phyloP scores from a whole-genome alignment of 2,329 filamentous ascomycete genomes.

The Sporothrix dimorphospora region DNA sequence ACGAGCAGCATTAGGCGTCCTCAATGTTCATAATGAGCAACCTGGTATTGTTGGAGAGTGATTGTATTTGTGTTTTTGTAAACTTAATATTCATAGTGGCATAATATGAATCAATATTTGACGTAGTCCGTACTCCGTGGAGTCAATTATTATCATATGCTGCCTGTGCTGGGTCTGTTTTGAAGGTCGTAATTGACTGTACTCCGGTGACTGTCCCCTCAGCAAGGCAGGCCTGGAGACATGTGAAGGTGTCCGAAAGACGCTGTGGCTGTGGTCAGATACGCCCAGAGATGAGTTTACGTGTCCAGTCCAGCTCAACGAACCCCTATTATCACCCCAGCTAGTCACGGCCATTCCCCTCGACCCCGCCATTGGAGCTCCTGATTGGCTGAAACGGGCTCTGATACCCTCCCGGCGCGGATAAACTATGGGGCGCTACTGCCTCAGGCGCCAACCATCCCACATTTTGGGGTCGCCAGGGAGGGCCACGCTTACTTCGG shows the following conservation, averaged over 20 bases:
- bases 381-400: slow-evolving; percentile 20
- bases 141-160: too few species aligned
- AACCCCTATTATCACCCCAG: slow-evolving; percentile 26
- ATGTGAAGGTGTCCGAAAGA: not conserved
- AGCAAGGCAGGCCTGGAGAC: not conserved
- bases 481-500: slow-evolving; percentile 30
- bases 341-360: not conserved
- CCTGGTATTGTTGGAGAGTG: too few species aligned
- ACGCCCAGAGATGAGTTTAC: slow-evolving; percentile 12
- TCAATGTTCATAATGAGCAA: too few species aligned
- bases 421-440: slow-evolving; percentile 30
- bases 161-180: not conserved
- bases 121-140: too few species aligned
- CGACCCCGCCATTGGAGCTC: slow-evolving; percentile 25
- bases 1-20: not conserved
- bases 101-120: too few species aligned
- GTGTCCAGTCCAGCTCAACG: slow-evolving; percentile 22
- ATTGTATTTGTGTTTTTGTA: too few species aligned
- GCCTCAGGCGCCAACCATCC: slow-evolving; percentile 32
- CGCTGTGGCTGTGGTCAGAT: not conserved
- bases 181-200: not conserved
- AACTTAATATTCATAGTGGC: too few species aligned
- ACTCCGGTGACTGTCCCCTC: not conserved
- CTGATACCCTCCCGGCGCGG: slow-evolving; percentile 29
- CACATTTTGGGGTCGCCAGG: slow-evolving; percentile 28